phyloP scores from a whole-genome alignment of 2,329 filamentous ascomycete species.

The Monilinia vaccinii-corymbosi region DNA sequence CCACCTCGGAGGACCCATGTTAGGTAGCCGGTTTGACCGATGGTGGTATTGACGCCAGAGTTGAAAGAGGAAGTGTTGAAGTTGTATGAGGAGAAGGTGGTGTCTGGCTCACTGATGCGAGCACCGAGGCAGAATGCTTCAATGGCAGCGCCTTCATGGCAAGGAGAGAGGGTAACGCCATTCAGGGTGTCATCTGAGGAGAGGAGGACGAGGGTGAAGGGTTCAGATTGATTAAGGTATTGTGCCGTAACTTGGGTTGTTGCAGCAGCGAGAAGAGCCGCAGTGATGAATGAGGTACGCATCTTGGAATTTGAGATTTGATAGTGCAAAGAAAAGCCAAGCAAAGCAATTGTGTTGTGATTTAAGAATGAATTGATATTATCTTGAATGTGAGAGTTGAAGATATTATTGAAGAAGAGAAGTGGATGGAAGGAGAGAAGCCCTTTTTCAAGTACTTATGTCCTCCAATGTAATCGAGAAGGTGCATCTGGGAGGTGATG shows the following conservation, averaged over 20 bases:
- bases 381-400: neutral
- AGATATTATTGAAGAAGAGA: neutral
- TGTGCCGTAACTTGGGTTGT: conserved; percentile 20
- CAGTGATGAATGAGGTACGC: conserved; percentile 17
- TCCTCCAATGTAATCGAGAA: neutral
- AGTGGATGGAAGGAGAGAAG: neutral
- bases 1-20: conserved; percentile 19
- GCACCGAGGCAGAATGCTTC: conserved; percentile 35
- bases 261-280: conserved; percentile 16
- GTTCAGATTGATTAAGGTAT: conserved; percentile 32
- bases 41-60: conserved; percentile 11
- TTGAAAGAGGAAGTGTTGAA: conserved; percentile 20
- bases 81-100: conserved; percentile 16
- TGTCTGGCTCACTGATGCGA: conserved; percentile 11
- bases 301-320: conserved; percentile 10
- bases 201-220: conserved; percentile 35
- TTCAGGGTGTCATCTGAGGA: conserved; percentile 33
- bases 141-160: conserved; percentile 40
- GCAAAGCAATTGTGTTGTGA: neutral
- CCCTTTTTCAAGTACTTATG: neutral
- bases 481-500: neutral
- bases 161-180: conserved; percentile 33
- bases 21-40: conserved; percentile 19
- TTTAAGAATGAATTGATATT: neutral
- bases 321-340: neutral